A percentile compares a stretch with the other conserved stretches of the same genome.
These are phyloP conservation scores for Exserohilum rostratum DNA, from an alignment of 2,329 filamentous ascomycete species.

Conservation along the genomic window DNA sequence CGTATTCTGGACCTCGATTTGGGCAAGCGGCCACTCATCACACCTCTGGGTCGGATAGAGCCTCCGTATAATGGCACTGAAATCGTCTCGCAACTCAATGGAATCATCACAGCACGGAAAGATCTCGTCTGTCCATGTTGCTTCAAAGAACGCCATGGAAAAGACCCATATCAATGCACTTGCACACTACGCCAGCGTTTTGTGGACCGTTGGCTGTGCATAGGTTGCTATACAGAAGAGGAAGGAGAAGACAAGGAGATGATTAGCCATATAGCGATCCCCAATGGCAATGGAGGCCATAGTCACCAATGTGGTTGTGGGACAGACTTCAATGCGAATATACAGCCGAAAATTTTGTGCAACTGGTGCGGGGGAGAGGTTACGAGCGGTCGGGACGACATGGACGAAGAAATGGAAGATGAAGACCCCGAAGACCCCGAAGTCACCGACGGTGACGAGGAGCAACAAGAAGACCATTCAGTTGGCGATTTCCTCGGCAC, in stretches of 20 bases:
- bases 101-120: slow-evolving; percentile 9
- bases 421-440: background rate
- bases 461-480: slow-evolving; percentile 7
- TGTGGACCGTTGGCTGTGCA: slow-evolving; percentile 27
- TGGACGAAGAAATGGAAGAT: background rate
- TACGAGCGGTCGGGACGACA: background rate
- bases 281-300: background rate
- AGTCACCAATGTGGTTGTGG: slow-evolving; percentile 11
- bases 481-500: slow-evolving; percentile 3
- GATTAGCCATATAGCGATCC: background rate
- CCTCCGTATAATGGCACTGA: slow-evolving; percentile 22
- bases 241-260: background rate
- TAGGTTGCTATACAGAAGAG: slow-evolving; percentile 16
- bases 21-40: slow-evolving; percentile 14
- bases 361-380: slow-evolving; percentile 17
- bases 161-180: slow-evolving; percentile 9
- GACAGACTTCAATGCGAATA: background rate
- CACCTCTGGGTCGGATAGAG: slow-evolving; percentile 15
- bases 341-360: slow-evolving; percentile 5
- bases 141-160: slow-evolving; percentile 6
- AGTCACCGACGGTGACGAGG: background rate
- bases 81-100: slow-evolving; percentile 7
- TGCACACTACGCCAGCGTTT: slow-evolving; percentile 28
- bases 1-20: slow-evolving; percentile 30
- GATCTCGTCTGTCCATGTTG: slow-evolving; percentile 20